phyloP scores from a whole-genome alignment of 2,329 filamentous ascomycete genomes.

The Pestalotiopsis sp. region DNA sequence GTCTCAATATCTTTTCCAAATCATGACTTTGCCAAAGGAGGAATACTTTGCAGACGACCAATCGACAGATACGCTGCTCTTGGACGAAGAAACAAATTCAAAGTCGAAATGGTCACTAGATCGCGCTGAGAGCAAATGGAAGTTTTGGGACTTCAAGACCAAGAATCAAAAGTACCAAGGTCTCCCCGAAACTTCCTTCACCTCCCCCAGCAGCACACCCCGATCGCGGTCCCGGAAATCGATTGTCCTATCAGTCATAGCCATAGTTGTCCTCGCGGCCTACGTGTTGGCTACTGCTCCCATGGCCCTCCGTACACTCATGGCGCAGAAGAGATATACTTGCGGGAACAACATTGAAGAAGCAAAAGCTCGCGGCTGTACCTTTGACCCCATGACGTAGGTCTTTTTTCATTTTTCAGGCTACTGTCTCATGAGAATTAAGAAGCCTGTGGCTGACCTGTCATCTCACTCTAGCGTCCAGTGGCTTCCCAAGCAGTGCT shows the following conservation, averaged over 20 bases:
- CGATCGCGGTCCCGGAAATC: not conserved
- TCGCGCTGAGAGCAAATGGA: not conserved
- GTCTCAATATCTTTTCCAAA: no score
- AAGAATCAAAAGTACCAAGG: not conserved
- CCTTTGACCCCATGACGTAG: not conserved
- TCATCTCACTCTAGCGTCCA: not conserved
- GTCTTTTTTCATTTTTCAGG: not conserved
- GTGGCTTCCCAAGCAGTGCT: not conserved
- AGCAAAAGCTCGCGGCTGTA: not conserved
- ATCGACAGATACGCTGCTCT: not conserved
- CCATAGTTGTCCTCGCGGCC: not conserved
- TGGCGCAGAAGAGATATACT: not conserved
- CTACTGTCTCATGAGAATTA: not conserved
- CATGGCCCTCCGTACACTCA: not conserved
- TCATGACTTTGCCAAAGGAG: not conserved
- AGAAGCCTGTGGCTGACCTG: not conserved
- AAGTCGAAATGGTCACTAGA: not conserved
- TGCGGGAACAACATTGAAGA: not conserved
- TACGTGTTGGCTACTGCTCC: not conserved
- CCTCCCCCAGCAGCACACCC: not conserved
- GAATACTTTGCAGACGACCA: not conserved
- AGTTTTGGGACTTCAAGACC: not conserved
- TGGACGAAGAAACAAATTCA: not conserved
- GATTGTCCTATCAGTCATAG: not conserved
- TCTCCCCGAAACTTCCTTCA: not conserved